phyloP scores from a whole-genome alignment of 768 basidiomycete genomes.

The Boletus subcaerulescens region DNA sequence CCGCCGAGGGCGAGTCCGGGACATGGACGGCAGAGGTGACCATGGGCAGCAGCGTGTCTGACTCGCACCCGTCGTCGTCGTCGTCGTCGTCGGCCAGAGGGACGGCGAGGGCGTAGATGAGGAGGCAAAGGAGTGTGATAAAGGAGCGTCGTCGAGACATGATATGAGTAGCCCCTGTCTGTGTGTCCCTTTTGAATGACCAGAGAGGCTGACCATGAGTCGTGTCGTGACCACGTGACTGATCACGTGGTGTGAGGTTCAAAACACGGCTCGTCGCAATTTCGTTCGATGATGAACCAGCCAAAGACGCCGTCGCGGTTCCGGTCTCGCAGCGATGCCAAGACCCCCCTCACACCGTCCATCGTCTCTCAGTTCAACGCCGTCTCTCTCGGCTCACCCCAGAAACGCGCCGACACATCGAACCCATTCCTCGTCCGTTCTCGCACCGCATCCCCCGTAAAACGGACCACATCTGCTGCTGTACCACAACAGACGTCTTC shows the following conservation, averaged over 20 bases:
- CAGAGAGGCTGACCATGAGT: slow-evolving; percentile 20
- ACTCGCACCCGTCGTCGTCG: slow-evolving; percentile 1
- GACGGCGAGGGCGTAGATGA: background rate
- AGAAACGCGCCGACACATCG: slow-evolving; percentile 46
- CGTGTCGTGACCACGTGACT: slow-evolving; percentile 9
- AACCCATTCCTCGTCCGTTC: slow-evolving; percentile 64
- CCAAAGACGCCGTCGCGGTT: slow-evolving; percentile 49
- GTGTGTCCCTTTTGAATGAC: slow-evolving; percentile 6
- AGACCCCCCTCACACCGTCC: slow-evolving; percentile 48
- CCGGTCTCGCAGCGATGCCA: slow-evolving; percentile 48
- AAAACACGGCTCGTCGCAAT: slow-evolving; percentile 1
- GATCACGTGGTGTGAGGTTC: slow-evolving; percentile 10
- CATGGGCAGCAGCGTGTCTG: background rate
- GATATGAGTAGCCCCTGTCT: background rate
- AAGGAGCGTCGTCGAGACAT: slow-evolving; percentile 22
- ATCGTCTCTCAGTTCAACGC: slow-evolving; percentile 39
- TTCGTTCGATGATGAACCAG: slow-evolving; percentile 16
- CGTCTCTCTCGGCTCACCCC: slow-evolving; percentile 32
- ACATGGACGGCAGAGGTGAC: background rate
- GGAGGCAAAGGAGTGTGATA: slow-evolving; percentile 13
- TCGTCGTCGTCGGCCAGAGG: slow-evolving; percentile 14
- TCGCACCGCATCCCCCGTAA: slow-evolving; percentile 62
- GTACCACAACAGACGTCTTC: slow-evolving; percentile 48
- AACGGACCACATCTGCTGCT: slow-evolving; percentile 51
- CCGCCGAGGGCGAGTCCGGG: background rate